Base-by-base conservation (phyloP, 106 monocot genomes). In the Cymbidium sinense region DNA sequence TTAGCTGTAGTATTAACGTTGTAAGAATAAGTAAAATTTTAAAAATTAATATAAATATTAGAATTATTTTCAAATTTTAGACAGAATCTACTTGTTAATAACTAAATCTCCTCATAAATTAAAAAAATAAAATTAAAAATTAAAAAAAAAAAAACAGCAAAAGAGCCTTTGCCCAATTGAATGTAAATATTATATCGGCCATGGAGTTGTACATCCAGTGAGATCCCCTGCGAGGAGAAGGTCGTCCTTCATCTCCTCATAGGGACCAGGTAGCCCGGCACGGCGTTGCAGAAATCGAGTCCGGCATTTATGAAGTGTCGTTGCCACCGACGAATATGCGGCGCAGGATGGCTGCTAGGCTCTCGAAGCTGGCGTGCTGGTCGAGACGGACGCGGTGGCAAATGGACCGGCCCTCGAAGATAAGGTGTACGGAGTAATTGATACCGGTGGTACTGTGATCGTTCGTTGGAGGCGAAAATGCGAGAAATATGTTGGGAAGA, bases 161-260 rank as follows among this genome's bases (percentile, higher is more conserved):
- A n/a, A n/a, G n/a, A n/a, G n/a, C n/a, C n/a, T 39, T 7, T 39
- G 7, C 9, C 39, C 9, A 39, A 39, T 7, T 7, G 4, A 39
- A 39, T 39, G 9, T 39, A 7, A 39, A 9, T 0, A 39, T 0
- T 18, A 3, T 2, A 54, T 2, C 54, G 17, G 17, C 2, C 2
- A 64, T 64, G 41, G 3, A 5, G 3, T 2, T 81, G 55, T 43
- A 95, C 95, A 85, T 92, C 90, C 92, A 95, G 44, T 83, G 58
- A 95, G 95, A 71, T 95, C 95, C 13, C 95, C 95, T 0, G 84
- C 95, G 27, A 95, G 92, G 47, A 95, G 85, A 50, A 95, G 90
- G 50, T 95, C 95, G 23, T 92, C 88, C 75, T 95, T 92, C 86
- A 90, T 85, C 79, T 95, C 95, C 37, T 95, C 95, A 37, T 95